Base-by-base conservation (phyloP, 805 yeast genomes). In the Tetrapisispora nanseiensis region DNA sequence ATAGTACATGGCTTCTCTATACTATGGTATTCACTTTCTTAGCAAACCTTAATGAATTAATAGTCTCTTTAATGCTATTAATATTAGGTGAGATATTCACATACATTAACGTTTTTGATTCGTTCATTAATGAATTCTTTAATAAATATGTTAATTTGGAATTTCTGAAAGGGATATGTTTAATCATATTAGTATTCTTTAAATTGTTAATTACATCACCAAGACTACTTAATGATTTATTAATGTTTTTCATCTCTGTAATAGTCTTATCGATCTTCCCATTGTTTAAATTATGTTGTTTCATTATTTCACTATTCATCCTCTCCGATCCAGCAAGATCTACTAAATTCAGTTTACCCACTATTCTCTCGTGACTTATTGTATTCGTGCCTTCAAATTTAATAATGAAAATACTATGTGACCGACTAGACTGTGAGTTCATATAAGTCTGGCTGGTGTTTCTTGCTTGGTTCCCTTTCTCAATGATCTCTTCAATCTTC, bases 281-380 rank as follows among this genome's bases (percentile, higher is more conserved):
- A 65, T 37, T 96, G 64, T 13, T 80, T 84, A 0, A 95, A 95
- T 1, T 75, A 72, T 0, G 77, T 90, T 52, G 78, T 82, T 0
- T 95, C 81, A n/a, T 97, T 48, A 75, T 74, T 70, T 7, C 79
- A 61, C n/a, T 29, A 4, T 10, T n/a, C 12, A 89, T 67, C 44
- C 97, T 69, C 65, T 90, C 98, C 0, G 95, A 86, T 2, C 98
- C 98, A 0, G 98, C 98, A 42, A 90, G 68, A 62, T 90, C 98
- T 37, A 92, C 78, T 42, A 90, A 65, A 54, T 90, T 89, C 43
- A 90, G 66, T 2, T 74, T 70, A 11, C 95, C 92, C 11, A 62
- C 53, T 2, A 72, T 58, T 1, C 47, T 46, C 22, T 74, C 74
- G 0, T 75, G 74, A 0, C 81, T 75, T 8, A 54, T 52, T 1